A percentile compares a stretch with the other conserved stretches of the same genome.
Conservation (phyloP, 306 rosid species). For the Biancaea sappan region DNA sequence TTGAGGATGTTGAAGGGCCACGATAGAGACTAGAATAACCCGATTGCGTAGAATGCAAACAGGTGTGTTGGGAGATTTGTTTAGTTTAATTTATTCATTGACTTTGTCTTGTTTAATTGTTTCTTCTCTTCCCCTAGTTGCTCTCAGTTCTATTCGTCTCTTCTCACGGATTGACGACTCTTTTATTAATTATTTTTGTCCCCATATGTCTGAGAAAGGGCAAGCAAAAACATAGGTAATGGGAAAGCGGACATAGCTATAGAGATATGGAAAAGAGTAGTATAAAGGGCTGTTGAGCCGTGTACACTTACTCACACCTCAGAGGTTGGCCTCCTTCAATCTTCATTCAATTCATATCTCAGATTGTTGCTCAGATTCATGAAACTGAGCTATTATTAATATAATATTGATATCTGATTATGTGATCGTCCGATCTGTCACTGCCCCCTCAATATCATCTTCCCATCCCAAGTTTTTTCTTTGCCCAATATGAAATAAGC, state of each 20-base stretch:
- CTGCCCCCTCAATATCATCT: no score
- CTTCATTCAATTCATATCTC: no score
- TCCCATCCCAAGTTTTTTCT: no score
- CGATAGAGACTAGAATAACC: not conserved
- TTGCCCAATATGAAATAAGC: no score
- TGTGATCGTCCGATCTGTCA: no score
- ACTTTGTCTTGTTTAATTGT: slow-evolving; percentile 3
- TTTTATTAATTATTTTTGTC: slow-evolving; percentile 35
- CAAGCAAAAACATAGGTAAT: slow-evolving; percentile 3
- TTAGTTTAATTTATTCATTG: slow-evolving; percentile 31
- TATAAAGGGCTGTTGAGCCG: not conserved
- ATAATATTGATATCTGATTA: no score
- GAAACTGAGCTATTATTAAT: no score
- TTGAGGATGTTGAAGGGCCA: slow-evolving; percentile 31
- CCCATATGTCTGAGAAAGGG: slow-evolving; percentile 48
- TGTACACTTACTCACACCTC: not conserved
- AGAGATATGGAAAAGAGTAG: slow-evolving; percentile 27
- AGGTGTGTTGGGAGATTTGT: slow-evolving; percentile 31
- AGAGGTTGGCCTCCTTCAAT: slow-evolving; percentile 25
- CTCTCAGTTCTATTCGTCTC: not conserved
- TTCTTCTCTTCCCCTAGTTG: not conserved
- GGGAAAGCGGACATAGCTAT: slow-evolving; percentile 8
- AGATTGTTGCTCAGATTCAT: not conserved
- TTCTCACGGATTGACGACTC: not conserved
- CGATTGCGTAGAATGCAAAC: not conserved